phyloP scores from a whole-genome alignment of 202 grass and related monocot genomes.

The Zizania palustris region DNA sequence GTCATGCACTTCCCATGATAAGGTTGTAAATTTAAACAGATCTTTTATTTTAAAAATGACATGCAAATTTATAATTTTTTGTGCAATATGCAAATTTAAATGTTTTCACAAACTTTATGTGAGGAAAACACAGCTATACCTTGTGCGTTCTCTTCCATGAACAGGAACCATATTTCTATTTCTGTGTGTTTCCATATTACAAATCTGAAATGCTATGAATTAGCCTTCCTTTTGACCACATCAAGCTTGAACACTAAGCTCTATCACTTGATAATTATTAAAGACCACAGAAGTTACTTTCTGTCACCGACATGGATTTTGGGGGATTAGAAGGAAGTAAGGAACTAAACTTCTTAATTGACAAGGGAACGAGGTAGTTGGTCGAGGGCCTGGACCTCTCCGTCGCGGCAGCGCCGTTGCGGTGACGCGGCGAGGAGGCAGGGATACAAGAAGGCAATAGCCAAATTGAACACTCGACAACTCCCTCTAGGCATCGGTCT shows the following conservation, averaged over 20 bases:
- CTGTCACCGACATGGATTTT: too few species aligned
- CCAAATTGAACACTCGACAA: too few species aligned
- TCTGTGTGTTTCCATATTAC: neutral
- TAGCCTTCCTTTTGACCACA: neutral
- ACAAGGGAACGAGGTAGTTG: too few species aligned
- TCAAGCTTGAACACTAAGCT: neutral
- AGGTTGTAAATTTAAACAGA: neutral
- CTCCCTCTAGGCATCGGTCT: too few species aligned
- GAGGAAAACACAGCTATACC: neutral
- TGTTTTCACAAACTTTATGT: neutral
- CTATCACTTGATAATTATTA: neutral
- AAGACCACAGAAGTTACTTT: neutral
- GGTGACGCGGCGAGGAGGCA: too few species aligned
- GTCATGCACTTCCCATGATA: neutral
- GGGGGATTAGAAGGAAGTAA: too few species aligned
- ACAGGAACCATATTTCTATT: neutral
- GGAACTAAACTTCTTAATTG: too few species aligned
- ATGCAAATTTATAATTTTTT: neutral
- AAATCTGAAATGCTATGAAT: neutral
- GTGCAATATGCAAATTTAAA: neutral
- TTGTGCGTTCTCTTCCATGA: neutral
- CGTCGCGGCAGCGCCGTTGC: too few species aligned
- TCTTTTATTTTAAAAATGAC: neutral
- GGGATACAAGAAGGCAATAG: too few species aligned
- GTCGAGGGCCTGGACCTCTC: too few species aligned